Percentiles rank a stretch among this genome's conserved stretches.
Evolutionary conservation across 2,329 filamentous ascomycete genomes (phyloP).

Genomic region (Magnaporthales sp.): DNA sequence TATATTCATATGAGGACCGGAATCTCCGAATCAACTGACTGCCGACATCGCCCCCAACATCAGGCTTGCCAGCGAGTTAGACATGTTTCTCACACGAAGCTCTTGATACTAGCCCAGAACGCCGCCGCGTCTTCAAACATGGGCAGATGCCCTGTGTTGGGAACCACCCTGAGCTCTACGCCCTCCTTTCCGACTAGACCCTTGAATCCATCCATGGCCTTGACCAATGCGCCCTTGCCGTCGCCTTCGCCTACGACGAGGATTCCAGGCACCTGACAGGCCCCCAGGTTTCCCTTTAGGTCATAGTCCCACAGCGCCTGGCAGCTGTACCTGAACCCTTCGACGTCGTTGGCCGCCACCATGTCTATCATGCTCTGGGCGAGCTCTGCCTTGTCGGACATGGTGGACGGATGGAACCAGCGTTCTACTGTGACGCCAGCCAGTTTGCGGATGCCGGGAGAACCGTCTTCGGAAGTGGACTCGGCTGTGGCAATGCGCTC

Average conservation of each 20-base stretch:
- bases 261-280: conserved; percentile 48
- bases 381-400: conserved; percentile 32
- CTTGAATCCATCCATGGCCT: conserved; percentile 71
- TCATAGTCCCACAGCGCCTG: conserved; percentile 67
- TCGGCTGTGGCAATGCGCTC: conserved; percentile 65
- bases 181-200: conserved; percentile 43
- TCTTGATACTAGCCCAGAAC: conserved; percentile 53
- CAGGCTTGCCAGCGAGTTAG: not conserved
- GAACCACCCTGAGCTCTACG: conserved; percentile 54
- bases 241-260: conserved; percentile 68
- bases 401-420: conserved; percentile 63
- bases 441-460: conserved; percentile 53
- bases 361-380: conserved; percentile 56
- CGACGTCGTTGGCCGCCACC: conserved; percentile 59
- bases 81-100: conserved; percentile 9
- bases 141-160: conserved; percentile 69
- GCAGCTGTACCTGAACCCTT: conserved; percentile 60
- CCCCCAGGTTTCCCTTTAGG: conserved; percentile 45
- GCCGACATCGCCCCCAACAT: not conserved
- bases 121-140: conserved; percentile 69
- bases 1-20: not conserved
- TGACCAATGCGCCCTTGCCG: conserved; percentile 60
- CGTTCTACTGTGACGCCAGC: conserved; percentile 63
- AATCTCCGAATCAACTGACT: not conserved
- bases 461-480: conserved; percentile 33